phyloP scores from a whole-genome alignment of 2,329 filamentous ascomycete genomes.

The Plectosphaerella plurivora region DNA sequence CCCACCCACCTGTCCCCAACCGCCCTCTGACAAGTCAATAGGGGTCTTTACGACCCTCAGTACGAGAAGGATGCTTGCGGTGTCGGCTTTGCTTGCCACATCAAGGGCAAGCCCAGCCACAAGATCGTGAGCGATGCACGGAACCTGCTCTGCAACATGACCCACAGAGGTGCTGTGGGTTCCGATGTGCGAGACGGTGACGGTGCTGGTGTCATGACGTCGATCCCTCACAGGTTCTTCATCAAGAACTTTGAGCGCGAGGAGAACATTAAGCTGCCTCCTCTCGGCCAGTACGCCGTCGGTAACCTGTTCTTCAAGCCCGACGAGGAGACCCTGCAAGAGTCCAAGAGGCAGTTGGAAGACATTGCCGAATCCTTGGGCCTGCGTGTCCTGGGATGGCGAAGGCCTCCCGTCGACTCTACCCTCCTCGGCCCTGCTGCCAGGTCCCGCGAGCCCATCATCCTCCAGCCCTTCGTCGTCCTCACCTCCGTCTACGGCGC shows the following conservation, averaged over 20 bases:
- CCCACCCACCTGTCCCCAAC: not conserved
- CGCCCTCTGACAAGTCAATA: slow-evolving; percentile 14
- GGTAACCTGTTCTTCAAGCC: slow-evolving; percentile 99
- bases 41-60: slow-evolving; percentile 90
- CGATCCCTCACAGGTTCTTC: slow-evolving; percentile 97
- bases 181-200: slow-evolving; percentile 98
- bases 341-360: slow-evolving; percentile 91
- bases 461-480: slow-evolving; percentile 93
- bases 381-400: slow-evolving; percentile 90
- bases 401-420: slow-evolving; percentile 91
- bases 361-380: slow-evolving; percentile 85
- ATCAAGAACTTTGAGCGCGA: slow-evolving; percentile 96
- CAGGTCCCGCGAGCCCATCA: slow-evolving; percentile 88
- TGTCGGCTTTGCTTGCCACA: slow-evolving; percentile 98
- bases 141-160: slow-evolving; percentile 99
- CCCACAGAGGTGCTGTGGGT: slow-evolving; percentile 95
- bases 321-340: slow-evolving; percentile 80
- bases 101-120: slow-evolving; percentile 95
- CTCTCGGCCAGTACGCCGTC: slow-evolving; percentile 88
- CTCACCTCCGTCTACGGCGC: slow-evolving; percentile 78
- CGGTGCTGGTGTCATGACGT: slow-evolving; percentile 98
- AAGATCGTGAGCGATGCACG: slow-evolving; percentile 98
- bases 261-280: slow-evolving; percentile 81
- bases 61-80: slow-evolving; percentile 99
- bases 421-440: slow-evolving; percentile 89